Evolutionary conservation across 2,329 filamentous ascomycete species (phyloP), one percentile per base, ranked within the genome.

Genomic region (Triangularia setosa): DNA sequence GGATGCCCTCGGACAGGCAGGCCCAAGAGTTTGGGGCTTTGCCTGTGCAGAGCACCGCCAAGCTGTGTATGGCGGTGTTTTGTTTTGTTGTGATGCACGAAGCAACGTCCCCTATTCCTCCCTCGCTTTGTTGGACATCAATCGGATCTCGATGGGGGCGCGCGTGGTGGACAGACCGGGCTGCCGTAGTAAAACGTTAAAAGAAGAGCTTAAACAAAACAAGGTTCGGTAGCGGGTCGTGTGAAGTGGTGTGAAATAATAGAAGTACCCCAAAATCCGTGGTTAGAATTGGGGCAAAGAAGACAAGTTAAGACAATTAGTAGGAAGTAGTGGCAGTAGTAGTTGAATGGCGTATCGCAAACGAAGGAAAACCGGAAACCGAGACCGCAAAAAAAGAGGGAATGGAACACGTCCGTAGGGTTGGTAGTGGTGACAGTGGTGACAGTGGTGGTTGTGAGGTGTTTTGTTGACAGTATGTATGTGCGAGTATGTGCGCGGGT

Each of bases 131-230:
- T 64, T 58, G 60, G 65, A 67, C 66, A 69, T 67, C 62, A 61
- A 64, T 30, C 61, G 54, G 61, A 27, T 56, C 48, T 23, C 21
- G 52, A 55, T 54, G 21, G 30, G 30, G 53, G 40, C 27, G 25
- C 58, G 66, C 63, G 58, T 53, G 48, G 55, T 35, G 60, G 58
- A 63, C 65, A 69, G 67, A 21, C 63, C 67, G 64, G 64, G 65
- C 67, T 69, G 67, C 64, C 64, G 44, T 53, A 16, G 27, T 27
- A 30, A 30, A 44, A 55, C 60, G 24, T 40, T 59, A 48, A 60
- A 63, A 55, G 40, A 21, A 59, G 58, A 63, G 59, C 53, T 59
- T 35, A 48, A 53, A 53, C n/a, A n/a, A 60, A 28, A 53, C 40
- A 60, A 53, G 58, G 58, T 60, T 60, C 58, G 58, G 40, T 25